phyloP scores from a whole-genome alignment of 805 yeast species.

The Suhomyces canberraensis region DNA sequence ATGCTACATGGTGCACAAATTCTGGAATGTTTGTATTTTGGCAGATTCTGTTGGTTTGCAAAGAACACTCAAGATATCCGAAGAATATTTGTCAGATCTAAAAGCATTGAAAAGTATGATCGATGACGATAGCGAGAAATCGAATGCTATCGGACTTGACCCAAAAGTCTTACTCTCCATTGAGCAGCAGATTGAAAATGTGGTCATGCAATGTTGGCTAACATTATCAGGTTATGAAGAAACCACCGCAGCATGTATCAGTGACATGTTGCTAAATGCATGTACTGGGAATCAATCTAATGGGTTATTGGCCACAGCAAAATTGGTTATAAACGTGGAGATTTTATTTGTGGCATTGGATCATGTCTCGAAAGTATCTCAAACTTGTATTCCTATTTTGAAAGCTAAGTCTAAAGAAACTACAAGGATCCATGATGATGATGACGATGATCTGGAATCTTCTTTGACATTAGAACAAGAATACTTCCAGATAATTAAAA shows the following conservation, averaged over 20 bases:
- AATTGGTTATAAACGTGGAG: constrained; percentile 69
- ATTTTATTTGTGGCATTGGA: constrained; percentile 77
- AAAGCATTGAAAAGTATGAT: constrained; percentile 7
- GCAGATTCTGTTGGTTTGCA: constrained; percentile 55
- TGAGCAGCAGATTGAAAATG: constrained; percentile 62
- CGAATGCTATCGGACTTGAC: constrained; percentile 27
- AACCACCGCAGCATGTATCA: constrained; percentile 80
- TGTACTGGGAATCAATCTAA: constrained; percentile 65
- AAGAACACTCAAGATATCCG: constrained; percentile 11
- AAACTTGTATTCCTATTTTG: constrained; percentile 7
- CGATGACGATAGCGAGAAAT: constrained; percentile 11
- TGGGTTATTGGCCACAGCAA: constrained; percentile 70
- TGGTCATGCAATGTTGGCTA: constrained; percentile 73
- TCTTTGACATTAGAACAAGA: constrained; percentile 16
- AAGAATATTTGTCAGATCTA: constrained; percentile 9
- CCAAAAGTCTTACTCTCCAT: constrained; percentile 49
- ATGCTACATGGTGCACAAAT: constrained; percentile 95
- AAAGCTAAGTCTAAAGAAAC: constrained; percentile 3
- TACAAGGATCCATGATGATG: constrained; percentile 8
- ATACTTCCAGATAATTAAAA: constrained; percentile 39
- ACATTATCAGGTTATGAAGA: constrained; percentile 88
- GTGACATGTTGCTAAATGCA: constrained; percentile 86
- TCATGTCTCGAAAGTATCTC: constrained; percentile 12
- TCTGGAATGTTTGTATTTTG: constrained; percentile 85
- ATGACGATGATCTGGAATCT: constrained; percentile 12